A percentile compares a stretch with the other conserved stretches of the same genome.
Evolutionary conservation across 192 early-diverging fungal genomes (phyloP).

Genomic region (Backusella australiensis): DNA sequence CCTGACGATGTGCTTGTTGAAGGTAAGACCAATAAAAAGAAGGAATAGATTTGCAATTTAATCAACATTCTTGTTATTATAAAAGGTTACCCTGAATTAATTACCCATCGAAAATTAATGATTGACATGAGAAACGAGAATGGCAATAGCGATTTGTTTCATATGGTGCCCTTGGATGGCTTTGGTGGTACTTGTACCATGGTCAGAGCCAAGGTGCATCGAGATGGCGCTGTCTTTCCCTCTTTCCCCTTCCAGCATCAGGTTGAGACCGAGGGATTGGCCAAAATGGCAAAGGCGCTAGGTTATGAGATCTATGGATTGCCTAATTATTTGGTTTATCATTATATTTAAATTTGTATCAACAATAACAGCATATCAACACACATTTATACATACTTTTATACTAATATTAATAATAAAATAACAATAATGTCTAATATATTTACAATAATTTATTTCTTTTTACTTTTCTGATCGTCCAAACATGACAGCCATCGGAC

Average conservation of each 20-base stretch:
- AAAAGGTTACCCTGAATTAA: constrained; percentile 40
- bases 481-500: constrained; percentile 45
- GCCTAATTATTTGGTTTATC: constrained; percentile 60
- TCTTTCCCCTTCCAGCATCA: constrained; percentile 58
- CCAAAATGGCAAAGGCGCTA: constrained; percentile 62
- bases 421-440: not conserved
- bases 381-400: not conserved
- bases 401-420: not conserved
- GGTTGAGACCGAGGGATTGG: constrained; percentile 72
- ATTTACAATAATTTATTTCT: not conserved
- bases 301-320: constrained; percentile 61
- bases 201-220: constrained; percentile 63
- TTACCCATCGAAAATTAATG: constrained; percentile 43
- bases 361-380: not conserved
- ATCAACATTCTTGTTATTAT: not conserved
- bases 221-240: constrained; percentile 63
- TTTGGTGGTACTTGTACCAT: constrained; percentile 67
- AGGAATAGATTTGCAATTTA: not conserved
- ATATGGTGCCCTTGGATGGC: constrained; percentile 56
- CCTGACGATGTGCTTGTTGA: constrained; percentile 44
- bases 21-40: constrained; percentile 29
- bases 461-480: constrained; percentile 3
- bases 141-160: constrained; percentile 29
- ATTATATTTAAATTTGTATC: constrained; percentile 36
- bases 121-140: constrained; percentile 34